phyloP scores from a whole-genome alignment of 768 basidiomycete species.

The Cyclocybe cylindracea region DNA sequence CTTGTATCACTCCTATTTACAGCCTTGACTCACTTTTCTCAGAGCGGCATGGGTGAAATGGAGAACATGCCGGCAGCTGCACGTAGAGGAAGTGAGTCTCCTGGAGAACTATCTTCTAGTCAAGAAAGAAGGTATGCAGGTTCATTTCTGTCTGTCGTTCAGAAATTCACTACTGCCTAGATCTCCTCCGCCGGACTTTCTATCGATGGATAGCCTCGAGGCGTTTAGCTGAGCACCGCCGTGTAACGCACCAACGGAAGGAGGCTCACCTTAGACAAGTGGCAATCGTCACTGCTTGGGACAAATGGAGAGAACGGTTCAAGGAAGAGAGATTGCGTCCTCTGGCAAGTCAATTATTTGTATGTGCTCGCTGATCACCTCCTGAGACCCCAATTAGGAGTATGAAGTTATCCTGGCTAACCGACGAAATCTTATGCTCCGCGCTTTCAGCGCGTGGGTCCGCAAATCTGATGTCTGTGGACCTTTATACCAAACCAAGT shows the following conservation, averaged over 20 bases:
- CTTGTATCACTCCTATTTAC: not conserved
- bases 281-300: constrained; percentile 62
- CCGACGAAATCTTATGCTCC: constrained; percentile 61
- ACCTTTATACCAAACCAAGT: not conserved
- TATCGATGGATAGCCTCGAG: constrained; percentile 67
- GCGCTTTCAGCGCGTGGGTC: constrained; percentile 75
- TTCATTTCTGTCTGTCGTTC: not conserved
- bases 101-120: constrained; percentile 84
- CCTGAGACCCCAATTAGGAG: constrained; percentile 41
- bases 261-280: constrained; percentile 62
- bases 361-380: constrained; percentile 1
- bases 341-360: constrained; percentile 43
- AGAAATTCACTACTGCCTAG: constrained; percentile 34
- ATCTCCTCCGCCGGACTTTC: constrained; percentile 67
- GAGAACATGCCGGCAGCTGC: constrained; percentile 60
- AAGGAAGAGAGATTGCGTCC: constrained; percentile 65
- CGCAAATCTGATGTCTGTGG: constrained; percentile 64
- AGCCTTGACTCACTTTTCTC: not conserved
- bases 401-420: constrained; percentile 57
- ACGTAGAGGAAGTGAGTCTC: constrained; percentile 72
- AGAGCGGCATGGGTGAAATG: constrained; percentile 70
- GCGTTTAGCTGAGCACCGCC: constrained; percentile 61
- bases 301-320: constrained; percentile 78
- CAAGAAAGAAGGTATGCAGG: constrained; percentile 66
- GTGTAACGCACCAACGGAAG: constrained; percentile 56